phyloP scores from a whole-genome alignment of 164 flowering plant species.

The Stephania cephalantha region DNA sequence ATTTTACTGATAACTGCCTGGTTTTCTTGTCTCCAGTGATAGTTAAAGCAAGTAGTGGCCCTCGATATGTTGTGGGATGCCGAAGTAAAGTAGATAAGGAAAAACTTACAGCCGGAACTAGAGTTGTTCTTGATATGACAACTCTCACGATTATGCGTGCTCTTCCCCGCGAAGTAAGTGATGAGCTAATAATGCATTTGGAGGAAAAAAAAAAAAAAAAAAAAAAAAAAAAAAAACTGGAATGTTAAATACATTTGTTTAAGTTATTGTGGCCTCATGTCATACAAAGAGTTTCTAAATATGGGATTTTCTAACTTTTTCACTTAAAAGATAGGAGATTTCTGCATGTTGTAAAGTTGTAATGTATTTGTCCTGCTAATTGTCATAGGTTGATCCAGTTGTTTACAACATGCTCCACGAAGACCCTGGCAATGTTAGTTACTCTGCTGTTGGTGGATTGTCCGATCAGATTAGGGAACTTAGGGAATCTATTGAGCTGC shows the following conservation, averaged over 20 bases:
- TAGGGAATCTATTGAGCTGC: conserved; percentile 92
- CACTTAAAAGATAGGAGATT: neutral
- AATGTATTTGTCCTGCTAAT: neutral
- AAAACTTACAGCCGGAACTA: conserved; percentile 77
- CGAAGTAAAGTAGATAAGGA: conserved; percentile 92
- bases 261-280: too few relatives aligned
- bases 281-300: too few relatives aligned
- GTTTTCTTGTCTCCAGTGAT: conserved; percentile 50
- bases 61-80: conserved; percentile 92
- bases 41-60: conserved; percentile 99
- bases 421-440: conserved; percentile 97
- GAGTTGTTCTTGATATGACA: conserved; percentile 96
- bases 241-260: neutral
- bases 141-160: conserved; percentile 94
- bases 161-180: conserved; percentile 87
- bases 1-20: neutral
- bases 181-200: neutral
- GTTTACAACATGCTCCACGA: conserved; percentile 95
- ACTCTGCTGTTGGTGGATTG: conserved; percentile 95
- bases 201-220: neutral
- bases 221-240: neutral
- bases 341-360: neutral
- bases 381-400: conserved; percentile 92
- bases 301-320: neutral
- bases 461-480: conserved; percentile 84